These are phyloP conservation scores for Lachancea kluyveri DNA, from an alignment of 805 yeast species.

Conservation along the genomic window DNA sequence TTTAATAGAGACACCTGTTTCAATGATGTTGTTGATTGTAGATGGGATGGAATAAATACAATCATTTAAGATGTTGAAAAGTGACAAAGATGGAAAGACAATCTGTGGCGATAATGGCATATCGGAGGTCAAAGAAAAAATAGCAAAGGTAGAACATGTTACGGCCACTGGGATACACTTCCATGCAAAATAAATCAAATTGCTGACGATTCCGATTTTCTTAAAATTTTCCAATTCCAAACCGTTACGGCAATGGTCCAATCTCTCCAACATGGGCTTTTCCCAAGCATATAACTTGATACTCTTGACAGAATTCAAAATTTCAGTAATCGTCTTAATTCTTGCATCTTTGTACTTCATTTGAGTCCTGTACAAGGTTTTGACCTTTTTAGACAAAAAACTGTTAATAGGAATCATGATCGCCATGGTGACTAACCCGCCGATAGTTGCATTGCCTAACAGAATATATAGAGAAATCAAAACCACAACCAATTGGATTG, in stretches of 20 bases:
- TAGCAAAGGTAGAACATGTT: slow-evolving; percentile 52
- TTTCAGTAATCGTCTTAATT: slow-evolving; percentile 52
- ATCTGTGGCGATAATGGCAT: slow-evolving; percentile 58
- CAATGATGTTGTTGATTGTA: slow-evolving; percentile 49
- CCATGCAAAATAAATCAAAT: slow-evolving; percentile 52
- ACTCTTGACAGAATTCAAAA: slow-evolving; percentile 53
- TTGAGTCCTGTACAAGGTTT: slow-evolving; percentile 43
- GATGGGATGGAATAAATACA: slow-evolving; percentile 58
- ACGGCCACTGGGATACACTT: slow-evolving; percentile 59
- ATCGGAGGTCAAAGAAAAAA: slow-evolving; percentile 41
- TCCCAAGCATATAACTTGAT: slow-evolving; percentile 71
- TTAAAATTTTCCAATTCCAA: slow-evolving; percentile 48
- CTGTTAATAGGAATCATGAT: slow-evolving; percentile 56
- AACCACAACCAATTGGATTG: slow-evolving; percentile 48
- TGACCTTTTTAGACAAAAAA: slow-evolving; percentile 38
- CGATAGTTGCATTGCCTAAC: slow-evolving; percentile 52
- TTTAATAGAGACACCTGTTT: slow-evolving; percentile 50
- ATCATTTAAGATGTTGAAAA: slow-evolving; percentile 50
- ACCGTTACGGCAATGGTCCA: slow-evolving; percentile 49
- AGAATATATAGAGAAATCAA: slow-evolving; percentile 48
- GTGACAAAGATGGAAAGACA: slow-evolving; percentile 61
- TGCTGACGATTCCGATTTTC: slow-evolving; percentile 43
- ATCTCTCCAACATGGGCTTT: slow-evolving; percentile 48
- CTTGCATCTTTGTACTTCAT: slow-evolving; percentile 60
- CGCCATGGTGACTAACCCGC: slow-evolving; percentile 47